Conservation (phyloP, 352 stramenopile genomes). For the Globisporangium echinulatum region DNA sequence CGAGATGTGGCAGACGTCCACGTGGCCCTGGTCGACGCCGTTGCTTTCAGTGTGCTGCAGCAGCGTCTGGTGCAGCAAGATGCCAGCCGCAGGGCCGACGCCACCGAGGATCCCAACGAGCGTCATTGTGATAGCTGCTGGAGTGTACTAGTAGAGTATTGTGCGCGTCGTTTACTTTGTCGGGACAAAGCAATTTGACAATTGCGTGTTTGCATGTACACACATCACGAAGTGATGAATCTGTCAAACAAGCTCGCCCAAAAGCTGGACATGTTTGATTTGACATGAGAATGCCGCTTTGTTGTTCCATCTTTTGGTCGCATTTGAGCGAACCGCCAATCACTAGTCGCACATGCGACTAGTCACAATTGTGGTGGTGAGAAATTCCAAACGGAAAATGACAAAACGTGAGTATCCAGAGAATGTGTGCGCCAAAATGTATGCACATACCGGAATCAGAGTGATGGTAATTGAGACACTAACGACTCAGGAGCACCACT, state of each 20-base stretch:
- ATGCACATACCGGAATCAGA: no score
- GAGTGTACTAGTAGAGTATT: no score
- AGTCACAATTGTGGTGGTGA: background rate
- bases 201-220: background rate
- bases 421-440: no score
- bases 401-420: no score
- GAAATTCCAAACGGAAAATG: background rate
- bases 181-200: no score
- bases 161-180: no score
- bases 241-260: no score
- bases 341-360: background rate
- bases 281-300: no score
- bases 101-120: conserved; percentile 49
- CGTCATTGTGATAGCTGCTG: background rate
- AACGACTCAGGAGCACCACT: no score
- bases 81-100: conserved; percentile 35
- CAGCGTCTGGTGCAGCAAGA: conserved; percentile 49
- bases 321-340: background rate
- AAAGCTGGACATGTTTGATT: no score
- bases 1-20: conserved; percentile 43
- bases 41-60: conserved; percentile 38
- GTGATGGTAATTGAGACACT: no score
- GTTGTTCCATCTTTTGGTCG: no score
- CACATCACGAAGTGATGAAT: background rate
- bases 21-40: conserved; percentile 42